Conservation (phyloP, 2,329 filamentous ascomycete species). For the Ophiostoma sp. region DNA sequence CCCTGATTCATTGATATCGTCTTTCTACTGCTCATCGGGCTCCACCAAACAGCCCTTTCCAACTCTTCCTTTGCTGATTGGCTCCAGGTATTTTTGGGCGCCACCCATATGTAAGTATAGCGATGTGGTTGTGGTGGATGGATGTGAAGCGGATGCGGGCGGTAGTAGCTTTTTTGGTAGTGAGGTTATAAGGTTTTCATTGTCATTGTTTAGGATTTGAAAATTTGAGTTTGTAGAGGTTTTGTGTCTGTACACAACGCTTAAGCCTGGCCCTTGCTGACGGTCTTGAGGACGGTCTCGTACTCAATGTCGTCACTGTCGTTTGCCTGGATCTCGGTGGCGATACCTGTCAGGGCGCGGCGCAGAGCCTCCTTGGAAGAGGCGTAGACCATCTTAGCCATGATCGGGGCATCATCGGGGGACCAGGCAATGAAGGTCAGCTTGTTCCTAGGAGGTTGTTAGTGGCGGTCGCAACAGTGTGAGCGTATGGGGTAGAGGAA, state of each 20-base stretch:
- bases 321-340: constrained; percentile 79
- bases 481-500: not conserved
- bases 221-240: constrained; percentile 31
- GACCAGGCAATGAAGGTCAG: constrained; percentile 78
- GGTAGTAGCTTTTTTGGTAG: not conserved
- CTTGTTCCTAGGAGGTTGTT: constrained; percentile 56
- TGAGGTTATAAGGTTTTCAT: not conserved
- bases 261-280: constrained; percentile 62
- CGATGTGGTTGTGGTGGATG: not conserved
- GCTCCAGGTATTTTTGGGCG: not conserved
- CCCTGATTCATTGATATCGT: constrained; percentile 17
- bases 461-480: not conserved
- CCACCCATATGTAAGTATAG: constrained; percentile 1
- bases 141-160: constrained; percentile 10
- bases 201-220: constrained; percentile 3
- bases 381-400: constrained; percentile 89
- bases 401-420: constrained; percentile 76
- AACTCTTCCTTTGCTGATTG: not conserved
- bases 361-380: constrained; percentile 86
- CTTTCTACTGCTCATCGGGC: constrained; percentile 3
- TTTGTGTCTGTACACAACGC: not conserved
- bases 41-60: not conserved
- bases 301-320: constrained; percentile 80
- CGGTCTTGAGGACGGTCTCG: constrained; percentile 65
- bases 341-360: constrained; percentile 73